Evolutionary conservation across 352 stramenopile species (phyloP).

Genomic region (Pythium aquatile): DNA sequence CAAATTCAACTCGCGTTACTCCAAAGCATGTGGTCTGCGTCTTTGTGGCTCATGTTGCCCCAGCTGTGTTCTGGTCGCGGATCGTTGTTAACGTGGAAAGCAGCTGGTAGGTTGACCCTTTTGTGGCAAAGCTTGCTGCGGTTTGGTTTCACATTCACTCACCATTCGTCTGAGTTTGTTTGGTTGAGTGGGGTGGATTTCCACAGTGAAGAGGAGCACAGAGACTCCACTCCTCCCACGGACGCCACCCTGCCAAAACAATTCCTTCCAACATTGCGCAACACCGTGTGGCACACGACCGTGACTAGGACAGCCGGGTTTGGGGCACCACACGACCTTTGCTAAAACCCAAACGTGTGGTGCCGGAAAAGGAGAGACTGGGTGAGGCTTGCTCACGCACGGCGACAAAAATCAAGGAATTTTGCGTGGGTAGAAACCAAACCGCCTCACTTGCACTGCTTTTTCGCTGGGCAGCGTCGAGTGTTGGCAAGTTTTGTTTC

Average conservation of each 20-base stretch:
- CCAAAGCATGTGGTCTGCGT: slow-evolving; percentile 22
- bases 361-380: slow-evolving; percentile 4
- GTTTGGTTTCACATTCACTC: slow-evolving; percentile 19
- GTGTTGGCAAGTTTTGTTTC: slow-evolving; percentile 1
- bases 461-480: neutral
- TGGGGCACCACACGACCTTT: slow-evolving; percentile 14
- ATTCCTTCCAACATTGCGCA: neutral
- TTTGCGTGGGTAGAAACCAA: neutral
- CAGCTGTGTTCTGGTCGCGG: slow-evolving; percentile 23
- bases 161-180: slow-evolving; percentile 15
- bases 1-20: slow-evolving; percentile 24
- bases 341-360: slow-evolving; percentile 22
- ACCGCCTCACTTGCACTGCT: neutral
- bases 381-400: neutral
- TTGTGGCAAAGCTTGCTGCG: slow-evolving; percentile 15
- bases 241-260: slow-evolving; percentile 1
- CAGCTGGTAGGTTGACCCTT: slow-evolving; percentile 6
- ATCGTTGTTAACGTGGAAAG: slow-evolving; percentile 13
- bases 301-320: slow-evolving; percentile 10
- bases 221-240: neutral
- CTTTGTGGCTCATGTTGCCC: slow-evolving; percentile 18
- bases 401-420: slow-evolving; percentile 4
- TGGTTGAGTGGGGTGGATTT: neutral
- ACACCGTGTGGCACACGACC: neutral
- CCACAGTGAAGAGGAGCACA: neutral